Evolutionary conservation across 1,284 basidiomycete genomes (phyloP).

Genomic region (Sphagnurus paluster): DNA sequence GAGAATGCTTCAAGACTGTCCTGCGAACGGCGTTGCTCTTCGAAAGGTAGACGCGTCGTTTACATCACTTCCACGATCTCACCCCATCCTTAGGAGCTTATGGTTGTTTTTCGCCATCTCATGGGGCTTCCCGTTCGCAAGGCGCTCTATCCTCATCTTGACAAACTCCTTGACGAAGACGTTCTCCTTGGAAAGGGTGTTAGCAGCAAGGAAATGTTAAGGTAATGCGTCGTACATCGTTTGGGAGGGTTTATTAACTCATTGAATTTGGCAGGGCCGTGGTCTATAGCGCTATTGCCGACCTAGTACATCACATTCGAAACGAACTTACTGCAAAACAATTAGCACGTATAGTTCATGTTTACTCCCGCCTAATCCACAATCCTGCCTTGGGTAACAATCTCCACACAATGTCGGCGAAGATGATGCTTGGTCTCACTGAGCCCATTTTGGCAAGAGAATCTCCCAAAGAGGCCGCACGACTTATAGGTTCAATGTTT

Average conservation of each 20-base stretch:
- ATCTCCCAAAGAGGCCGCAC: slow-evolving; percentile 63
- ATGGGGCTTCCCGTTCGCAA: slow-evolving; percentile 81
- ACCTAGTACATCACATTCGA: slow-evolving; percentile 92
- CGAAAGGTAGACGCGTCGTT: slow-evolving; percentile 54
- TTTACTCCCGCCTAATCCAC: slow-evolving; percentile 89
- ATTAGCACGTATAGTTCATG: slow-evolving; percentile 78
- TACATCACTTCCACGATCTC: slow-evolving; percentile 4
- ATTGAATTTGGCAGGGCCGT: slow-evolving; percentile 57
- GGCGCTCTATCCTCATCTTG: slow-evolving; percentile 83
- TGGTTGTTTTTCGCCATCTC: slow-evolving; percentile 92
- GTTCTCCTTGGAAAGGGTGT: slow-evolving; percentile 88
- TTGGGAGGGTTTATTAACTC: not conserved
- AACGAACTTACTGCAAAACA: slow-evolving; percentile 82
- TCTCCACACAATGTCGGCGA: slow-evolving; percentile 91
- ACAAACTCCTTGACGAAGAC: slow-evolving; percentile 89
- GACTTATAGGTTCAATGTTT: slow-evolving; percentile 75
- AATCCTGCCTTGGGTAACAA: slow-evolving; percentile 82
- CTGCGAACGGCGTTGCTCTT: slow-evolving; percentile 81
- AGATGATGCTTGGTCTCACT: slow-evolving; percentile 89
- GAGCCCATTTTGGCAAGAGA: slow-evolving; percentile 84
- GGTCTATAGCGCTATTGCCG: slow-evolving; percentile 89
- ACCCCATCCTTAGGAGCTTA: slow-evolving; percentile 69
- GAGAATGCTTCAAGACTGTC: slow-evolving; percentile 92
- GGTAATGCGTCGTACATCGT: slow-evolving; percentile 45
- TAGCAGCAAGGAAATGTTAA: slow-evolving; percentile 80